A percentile compares a stretch with the other conserved stretches of the same genome.
phyloP scores from a whole-genome alignment of 495 filamentous ascomycete genomes.

The Aspergillus nanangensis region DNA sequence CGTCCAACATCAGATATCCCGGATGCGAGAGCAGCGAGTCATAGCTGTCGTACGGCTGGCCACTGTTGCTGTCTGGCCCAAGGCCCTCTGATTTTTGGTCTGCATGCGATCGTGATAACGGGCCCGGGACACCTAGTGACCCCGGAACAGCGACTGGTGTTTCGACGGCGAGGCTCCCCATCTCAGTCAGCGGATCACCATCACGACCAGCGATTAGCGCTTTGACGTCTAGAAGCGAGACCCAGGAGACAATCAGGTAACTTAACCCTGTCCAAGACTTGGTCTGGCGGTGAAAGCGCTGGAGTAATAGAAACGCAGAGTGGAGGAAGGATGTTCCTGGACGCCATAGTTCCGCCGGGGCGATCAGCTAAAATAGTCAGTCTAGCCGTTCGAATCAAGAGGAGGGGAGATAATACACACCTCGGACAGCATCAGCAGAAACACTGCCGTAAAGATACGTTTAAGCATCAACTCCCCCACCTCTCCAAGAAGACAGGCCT shows the following conservation, averaged over 20 bases:
- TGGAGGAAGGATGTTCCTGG: conserved; percentile 31
- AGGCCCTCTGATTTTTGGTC: too few species aligned
- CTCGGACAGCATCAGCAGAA: conserved; percentile 39
- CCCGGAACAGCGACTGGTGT: too few species aligned
- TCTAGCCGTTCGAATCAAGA: background rate
- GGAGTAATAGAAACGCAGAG: conserved; percentile 30
- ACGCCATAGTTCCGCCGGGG: conserved; percentile 22
- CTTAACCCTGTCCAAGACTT: conserved; percentile 27
- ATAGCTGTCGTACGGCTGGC: conserved; percentile 10
- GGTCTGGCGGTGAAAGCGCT: conserved; percentile 28
- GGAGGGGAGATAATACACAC: conserved; percentile 13
- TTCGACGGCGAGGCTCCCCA: conserved; percentile 20
- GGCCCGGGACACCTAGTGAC: too few species aligned
- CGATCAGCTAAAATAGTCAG: conserved; percentile 20
- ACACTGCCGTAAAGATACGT: conserved; percentile 25
- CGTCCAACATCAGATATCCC: conserved; percentile 29
- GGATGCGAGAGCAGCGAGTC: conserved; percentile 21
- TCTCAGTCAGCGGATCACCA: conserved; percentile 31
- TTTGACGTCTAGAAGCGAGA: conserved; percentile 37
- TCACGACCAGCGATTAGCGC: conserved; percentile 38
- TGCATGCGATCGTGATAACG: too few species aligned
- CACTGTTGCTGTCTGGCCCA: too few species aligned
- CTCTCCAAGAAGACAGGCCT: conserved; percentile 26
- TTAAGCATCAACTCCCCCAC: conserved; percentile 21
- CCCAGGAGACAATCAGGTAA: conserved; percentile 29